Base-by-base conservation (phyloP, 2,329 filamentous ascomycete genomes). In the Alternaria infectoria region DNA sequence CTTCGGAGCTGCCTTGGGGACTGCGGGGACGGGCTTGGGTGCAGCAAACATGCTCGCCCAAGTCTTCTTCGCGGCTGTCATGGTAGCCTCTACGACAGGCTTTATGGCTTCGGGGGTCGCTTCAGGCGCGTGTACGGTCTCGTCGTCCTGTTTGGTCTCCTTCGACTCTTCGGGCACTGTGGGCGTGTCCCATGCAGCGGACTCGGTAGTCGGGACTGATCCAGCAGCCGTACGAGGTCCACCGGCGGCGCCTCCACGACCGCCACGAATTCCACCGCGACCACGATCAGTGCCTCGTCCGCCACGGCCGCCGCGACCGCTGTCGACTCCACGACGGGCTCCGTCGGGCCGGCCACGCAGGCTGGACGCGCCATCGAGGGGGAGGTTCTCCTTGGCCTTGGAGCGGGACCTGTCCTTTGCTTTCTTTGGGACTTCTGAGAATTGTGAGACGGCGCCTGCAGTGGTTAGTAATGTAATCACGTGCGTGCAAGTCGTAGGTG, bases 391-490 rank as follows among this genome's bases (percentile, higher is more conserved):
- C 81, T 91, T 91, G 66, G 86, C 84, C 86, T 94, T 95, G 71
- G 90, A 86, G 81, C 90, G 89, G 74, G 89, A 83, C 70, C 87
- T 85, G 73, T 91, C 88, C 85, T 93, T 94, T 84, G 91, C 91
- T 76, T 88, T 87, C 71, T 90, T 91, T 17, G 71, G 71, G 71
- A 96, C 92, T 80, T 95, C 91, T 73, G 90, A 90, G 88, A 93
- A 96, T 84, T 93, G 91, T 69, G 92, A 90, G 75, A 94, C 90
- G 69, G 88, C 87, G 75, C 92, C 92, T 93, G 75, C 49, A 19
- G 28, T 36, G 11, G 36, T 61, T 43, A 40, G 62, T 71, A 30
- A 74, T 62, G 28, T 26, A 11, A 11, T 4, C 10, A 13, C 13
- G 19, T 30, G 9, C 54, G 43, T 54, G 49, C 40, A 56, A 44